These are phyloP conservation scores for Ogataea nitratoaversa DNA, from an alignment of 805 yeast genomes.

Conservation along the genomic window DNA sequence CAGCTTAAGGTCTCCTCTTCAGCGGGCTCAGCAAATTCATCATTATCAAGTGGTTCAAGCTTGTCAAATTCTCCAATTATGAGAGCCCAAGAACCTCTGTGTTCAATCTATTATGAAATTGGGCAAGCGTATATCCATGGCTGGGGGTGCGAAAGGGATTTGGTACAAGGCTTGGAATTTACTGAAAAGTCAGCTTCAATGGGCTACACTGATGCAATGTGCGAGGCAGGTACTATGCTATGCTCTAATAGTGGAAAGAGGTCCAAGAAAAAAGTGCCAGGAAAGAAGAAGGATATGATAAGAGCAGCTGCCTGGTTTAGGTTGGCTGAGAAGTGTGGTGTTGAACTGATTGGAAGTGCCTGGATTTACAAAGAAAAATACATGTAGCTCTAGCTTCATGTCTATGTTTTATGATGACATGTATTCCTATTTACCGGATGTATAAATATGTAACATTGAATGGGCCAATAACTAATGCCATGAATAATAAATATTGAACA, in stretches of 20 bases:
- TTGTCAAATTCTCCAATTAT: neutral
- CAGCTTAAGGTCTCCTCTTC: conserved; percentile 13
- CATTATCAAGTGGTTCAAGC: neutral
- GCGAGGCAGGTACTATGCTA: conserved; percentile 68
- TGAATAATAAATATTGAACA: no score
- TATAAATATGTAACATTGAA: no score
- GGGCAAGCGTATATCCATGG: conserved; percentile 56
- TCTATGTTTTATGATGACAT: neutral
- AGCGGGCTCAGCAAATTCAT: no score
- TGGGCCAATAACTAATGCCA: no score
- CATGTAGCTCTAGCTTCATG: neutral
- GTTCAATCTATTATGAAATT: conserved; percentile 42
- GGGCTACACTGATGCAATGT: conserved; percentile 67
- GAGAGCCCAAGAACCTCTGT: conserved; percentile 14
- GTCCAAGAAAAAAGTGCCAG: conserved; percentile 36
- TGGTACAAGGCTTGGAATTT: conserved; percentile 50
- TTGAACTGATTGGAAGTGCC: conserved; percentile 58
- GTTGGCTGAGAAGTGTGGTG: conserved; percentile 59
- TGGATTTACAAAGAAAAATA: conserved; percentile 77
- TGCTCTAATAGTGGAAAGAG: conserved; percentile 25
- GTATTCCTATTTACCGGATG: no score
- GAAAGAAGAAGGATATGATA: conserved; percentile 51
- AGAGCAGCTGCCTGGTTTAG: conserved; percentile 71
- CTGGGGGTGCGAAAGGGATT: conserved; percentile 52
- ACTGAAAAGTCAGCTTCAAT: conserved; percentile 61